Evolutionary conservation across 768 basidiomycete species (phyloP).

Genomic region (Naematelia encephala): DNA sequence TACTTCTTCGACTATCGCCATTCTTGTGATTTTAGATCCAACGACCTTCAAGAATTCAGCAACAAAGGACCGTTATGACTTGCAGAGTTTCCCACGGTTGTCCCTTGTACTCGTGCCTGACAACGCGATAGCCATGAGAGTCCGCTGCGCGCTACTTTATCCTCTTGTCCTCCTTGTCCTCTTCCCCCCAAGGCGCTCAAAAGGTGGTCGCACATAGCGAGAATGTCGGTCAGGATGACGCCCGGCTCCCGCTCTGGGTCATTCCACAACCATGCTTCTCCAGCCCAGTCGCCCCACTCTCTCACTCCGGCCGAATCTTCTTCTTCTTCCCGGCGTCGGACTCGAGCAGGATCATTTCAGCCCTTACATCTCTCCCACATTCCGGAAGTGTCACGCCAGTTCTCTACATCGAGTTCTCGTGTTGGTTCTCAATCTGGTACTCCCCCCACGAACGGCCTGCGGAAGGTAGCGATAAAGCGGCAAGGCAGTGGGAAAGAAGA

Average conservation of each 20-base stretch:
- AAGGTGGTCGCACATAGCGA: too few species aligned
- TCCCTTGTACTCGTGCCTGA: not conserved
- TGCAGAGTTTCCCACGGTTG: conserved; percentile 27
- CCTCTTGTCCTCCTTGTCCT: too few species aligned
- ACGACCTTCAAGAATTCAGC: too few species aligned
- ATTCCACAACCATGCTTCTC: not conserved
- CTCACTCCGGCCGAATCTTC: conserved; percentile 6
- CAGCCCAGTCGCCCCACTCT: not conserved
- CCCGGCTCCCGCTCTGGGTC: not conserved
- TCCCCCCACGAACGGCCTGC: conserved; percentile 6
- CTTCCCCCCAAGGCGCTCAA: too few species aligned
- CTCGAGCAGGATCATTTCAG: conserved; percentile 8
- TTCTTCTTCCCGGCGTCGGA: conserved; percentile 16
- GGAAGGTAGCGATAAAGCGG: conserved; percentile 5
- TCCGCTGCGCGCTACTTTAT: too few species aligned
- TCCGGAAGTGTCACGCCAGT: not conserved
- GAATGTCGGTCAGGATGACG: not conserved
- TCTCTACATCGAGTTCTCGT: conserved; percentile 1
- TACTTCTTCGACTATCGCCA: conserved; percentile 37
- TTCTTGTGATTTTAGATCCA: not conserved
- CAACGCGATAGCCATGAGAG: too few species aligned
- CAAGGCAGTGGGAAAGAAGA: not conserved
- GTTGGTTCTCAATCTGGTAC: conserved; percentile 7
- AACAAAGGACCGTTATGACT: too few species aligned
- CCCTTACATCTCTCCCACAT: conserved; percentile 4